Base-by-base conservation (phyloP, 2,329 filamentous ascomycete species). In the Venturia effusa region DNA sequence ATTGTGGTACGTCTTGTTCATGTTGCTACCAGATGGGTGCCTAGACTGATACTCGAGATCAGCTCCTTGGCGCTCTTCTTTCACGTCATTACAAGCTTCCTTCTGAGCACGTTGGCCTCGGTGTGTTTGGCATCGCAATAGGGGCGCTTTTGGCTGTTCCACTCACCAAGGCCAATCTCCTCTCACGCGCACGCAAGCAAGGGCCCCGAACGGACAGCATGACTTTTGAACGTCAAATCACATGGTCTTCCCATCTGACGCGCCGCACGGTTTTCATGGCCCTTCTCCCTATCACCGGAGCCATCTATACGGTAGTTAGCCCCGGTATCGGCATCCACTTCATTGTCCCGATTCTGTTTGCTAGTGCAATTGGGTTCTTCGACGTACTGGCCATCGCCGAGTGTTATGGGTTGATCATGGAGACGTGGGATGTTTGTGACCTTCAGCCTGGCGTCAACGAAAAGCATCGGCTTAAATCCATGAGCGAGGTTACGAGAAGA, bases 381-480 rank as follows among this genome's bases (percentile, higher is more conserved):
- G 88, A 86, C 1, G 87, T 85, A 61, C 81, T 93, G 11, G 88
- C 88, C 1, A 85, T 90, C 57, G 84, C 88, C 2, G 89, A 92
- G 74, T 91, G 88, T 73, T 84, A 88, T 67, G 88, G 88, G 0
- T 76, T 92, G 39, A 82, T 92, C 71, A 92, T 92, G 88, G 88
- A 92, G 71, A 87, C 86, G 0, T 92, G 88, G 72, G 89, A 92
- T 71, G 89, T 86, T n/a, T 90, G 87, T 48, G 89, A 92, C 72
- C 78, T 92, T 4, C 88, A 89, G 68, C 85, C 87, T 1, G 86
- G 87, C 13, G 87, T 88, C 78, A 88, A 82, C 64, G 79, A 76
- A 34, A 71, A 69, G 32, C 79, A 81, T 68, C 74, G 79, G 0
- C 69, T 79, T 24, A 69, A 79, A 70, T 79, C 68, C 63, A 75